phyloP scores from a whole-genome alignment of 1,284 basidiomycete genomes.

The Austroboletus novae-zelandiae region DNA sequence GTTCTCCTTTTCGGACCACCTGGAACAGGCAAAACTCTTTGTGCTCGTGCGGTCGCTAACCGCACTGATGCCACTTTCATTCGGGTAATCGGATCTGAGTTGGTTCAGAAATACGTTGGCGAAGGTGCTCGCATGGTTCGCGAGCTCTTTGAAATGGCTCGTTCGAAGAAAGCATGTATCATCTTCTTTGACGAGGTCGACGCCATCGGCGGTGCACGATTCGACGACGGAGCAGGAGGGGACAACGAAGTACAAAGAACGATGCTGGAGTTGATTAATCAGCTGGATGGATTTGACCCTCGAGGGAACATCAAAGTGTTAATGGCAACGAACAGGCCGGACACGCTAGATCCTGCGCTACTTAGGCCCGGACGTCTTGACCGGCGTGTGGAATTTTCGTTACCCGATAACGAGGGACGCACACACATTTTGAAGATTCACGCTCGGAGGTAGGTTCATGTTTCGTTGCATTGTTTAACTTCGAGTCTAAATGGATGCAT shows the following conservation, averaged over 20 bases:
- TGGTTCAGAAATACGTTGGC: conserved; percentile 99
- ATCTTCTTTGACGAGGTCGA: conserved; percentile 99
- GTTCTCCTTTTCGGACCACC: conserved; percentile 96
- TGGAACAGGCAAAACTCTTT: conserved; percentile 98
- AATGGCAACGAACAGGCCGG: conserved; percentile 99
- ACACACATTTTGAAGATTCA: conserved; percentile 98
- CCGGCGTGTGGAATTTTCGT: conserved; percentile 91
- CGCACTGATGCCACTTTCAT: conserved; percentile 99
- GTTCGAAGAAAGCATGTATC: conserved; percentile 98
- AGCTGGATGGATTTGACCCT: conserved; percentile 98
- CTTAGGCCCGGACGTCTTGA: conserved; percentile 96
- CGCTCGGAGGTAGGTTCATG: conserved; percentile 67
- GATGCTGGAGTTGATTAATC: conserved; percentile 99
- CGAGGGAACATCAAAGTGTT: conserved; percentile 99
- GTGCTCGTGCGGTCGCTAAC: conserved; percentile 97
- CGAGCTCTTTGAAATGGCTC: conserved; percentile 98
- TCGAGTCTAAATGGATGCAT: conserved; percentile 5
- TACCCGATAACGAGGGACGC: conserved; percentile 95
- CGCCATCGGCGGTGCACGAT: conserved; percentile 97
- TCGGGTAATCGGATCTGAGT: conserved; percentile 96
- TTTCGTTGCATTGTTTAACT: not conserved
- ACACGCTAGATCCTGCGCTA: conserved; percentile 96
- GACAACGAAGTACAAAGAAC: conserved; percentile 99
- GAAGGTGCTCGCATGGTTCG: conserved; percentile 99
- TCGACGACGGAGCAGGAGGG: conserved; percentile 98